phyloP scores from a whole-genome alignment of 2,329 filamentous ascomycete species.

The Diplodia mutila region DNA sequence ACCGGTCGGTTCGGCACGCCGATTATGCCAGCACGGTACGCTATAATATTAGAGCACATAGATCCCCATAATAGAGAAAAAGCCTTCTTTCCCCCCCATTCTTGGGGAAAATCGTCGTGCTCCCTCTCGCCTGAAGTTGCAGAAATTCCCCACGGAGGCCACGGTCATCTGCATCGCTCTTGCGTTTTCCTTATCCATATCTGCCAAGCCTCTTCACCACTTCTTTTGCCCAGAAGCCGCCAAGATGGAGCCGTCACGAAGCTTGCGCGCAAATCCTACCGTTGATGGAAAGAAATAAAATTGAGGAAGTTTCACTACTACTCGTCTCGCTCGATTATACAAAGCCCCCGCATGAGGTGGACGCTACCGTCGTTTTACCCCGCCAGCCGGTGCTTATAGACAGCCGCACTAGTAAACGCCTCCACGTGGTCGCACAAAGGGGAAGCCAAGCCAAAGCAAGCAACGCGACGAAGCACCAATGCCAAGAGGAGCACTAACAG shows the following conservation, averaged over 20 bases:
- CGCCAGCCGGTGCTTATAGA: background rate
- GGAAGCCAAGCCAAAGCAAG: background rate
- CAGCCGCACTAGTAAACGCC: too few species aligned
- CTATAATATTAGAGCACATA: background rate
- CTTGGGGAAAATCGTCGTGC: background rate
- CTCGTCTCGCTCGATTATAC: background rate
- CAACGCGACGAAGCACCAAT: background rate
- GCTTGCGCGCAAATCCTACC: background rate
- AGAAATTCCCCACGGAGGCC: background rate
- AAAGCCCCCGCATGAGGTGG: background rate
- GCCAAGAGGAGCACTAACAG: background rate
- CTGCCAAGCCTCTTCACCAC: background rate
- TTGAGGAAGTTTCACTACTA: background rate
- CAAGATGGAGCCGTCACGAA: background rate
- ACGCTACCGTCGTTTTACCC: background rate
- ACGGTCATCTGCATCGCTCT: background rate
- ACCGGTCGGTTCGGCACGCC: background rate
- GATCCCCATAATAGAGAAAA: background rate
- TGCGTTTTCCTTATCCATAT: background rate
- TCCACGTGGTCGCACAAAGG: background rate
- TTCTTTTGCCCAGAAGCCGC: too few species aligned
- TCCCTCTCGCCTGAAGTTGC: background rate
- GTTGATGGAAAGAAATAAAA: background rate
- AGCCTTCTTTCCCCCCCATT: background rate
- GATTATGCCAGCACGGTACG: background rate